These are phyloP conservation scores for Chionographis japonica DNA, from an alignment of 106 monocot genomes.

Conservation along the genomic window DNA sequence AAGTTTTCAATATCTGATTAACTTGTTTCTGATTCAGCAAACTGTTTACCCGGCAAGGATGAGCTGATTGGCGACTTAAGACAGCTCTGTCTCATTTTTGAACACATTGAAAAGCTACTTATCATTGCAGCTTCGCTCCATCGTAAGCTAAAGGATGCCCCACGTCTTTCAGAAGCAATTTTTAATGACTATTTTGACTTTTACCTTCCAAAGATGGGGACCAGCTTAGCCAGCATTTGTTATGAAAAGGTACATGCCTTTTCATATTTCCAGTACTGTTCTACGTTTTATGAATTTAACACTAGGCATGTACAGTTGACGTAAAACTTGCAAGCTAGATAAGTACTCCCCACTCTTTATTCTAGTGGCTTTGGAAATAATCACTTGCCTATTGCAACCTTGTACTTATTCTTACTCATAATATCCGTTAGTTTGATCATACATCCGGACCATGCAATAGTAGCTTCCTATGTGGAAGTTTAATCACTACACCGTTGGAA, in stretches of 20 bases:
- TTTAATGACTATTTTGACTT: constrained; percentile 73
- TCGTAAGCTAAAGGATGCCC: constrained; percentile 57
- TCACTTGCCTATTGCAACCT: neutral
- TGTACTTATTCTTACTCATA: too few species aligned
- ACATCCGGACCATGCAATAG: too few species aligned
- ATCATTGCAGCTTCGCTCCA: constrained; percentile 66
- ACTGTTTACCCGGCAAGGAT: constrained; percentile 34
- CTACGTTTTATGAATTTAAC: neutral
- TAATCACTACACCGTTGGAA: too few species aligned
- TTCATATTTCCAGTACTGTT: neutral
- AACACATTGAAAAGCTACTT: constrained; percentile 78
- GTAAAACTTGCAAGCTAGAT: too few species aligned
- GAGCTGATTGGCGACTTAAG: constrained; percentile 69
- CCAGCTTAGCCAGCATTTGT: constrained; percentile 61
- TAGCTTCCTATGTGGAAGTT: too few species aligned
- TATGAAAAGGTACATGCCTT: constrained; percentile 63
- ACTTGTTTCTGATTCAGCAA: constrained; percentile 29
- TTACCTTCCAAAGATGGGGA: constrained; percentile 95
- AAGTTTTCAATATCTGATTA: too few species aligned
- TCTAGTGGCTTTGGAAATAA: too few species aligned
- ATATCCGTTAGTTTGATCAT: too few species aligned
- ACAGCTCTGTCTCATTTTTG: constrained; percentile 70
- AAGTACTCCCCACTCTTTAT: too few species aligned
- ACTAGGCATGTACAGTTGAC: too few species aligned
- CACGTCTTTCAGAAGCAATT: constrained; percentile 70